A percentile compares a stretch with the other conserved stretches of the same genome.
phyloP scores from a whole-genome alignment of 371 early-diverging fungal species.

The Furculomyces boomerangus region DNA sequence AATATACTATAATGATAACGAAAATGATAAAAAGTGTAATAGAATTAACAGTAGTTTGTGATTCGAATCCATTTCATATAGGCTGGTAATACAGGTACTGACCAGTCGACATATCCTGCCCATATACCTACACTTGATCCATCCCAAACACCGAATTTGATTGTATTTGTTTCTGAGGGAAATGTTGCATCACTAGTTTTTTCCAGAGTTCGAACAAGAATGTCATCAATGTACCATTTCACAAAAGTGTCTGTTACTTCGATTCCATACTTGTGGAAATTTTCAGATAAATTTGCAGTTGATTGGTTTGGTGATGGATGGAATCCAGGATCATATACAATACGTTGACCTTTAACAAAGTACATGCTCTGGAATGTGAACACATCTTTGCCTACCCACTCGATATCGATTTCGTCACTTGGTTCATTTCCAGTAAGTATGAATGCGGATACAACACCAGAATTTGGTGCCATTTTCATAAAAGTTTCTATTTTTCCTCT shows the following conservation, averaged over 20 bases:
- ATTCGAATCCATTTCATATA: too few species aligned
- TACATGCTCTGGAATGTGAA: conserved; percentile 19
- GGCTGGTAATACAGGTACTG: too few species aligned
- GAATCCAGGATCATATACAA: conserved; percentile 6
- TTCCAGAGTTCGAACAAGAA: neutral
- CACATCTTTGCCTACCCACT: conserved; percentile 21
- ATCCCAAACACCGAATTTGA: conserved; percentile 23
- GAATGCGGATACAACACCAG: conserved; percentile 12
- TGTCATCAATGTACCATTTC: conserved; percentile 2
- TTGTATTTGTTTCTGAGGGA: conserved; percentile 4
- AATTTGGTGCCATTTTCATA: conserved; percentile 9
- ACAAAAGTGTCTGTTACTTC: conserved; percentile 15
- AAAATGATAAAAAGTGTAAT: too few species aligned
- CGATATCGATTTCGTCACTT: conserved; percentile 21
- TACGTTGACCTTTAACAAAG: conserved; percentile 23
- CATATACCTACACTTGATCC: conserved; percentile 17
- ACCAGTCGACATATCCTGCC: conserved; percentile 22
- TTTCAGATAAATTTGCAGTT: conserved; percentile 9
- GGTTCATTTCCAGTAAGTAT: conserved; percentile 13
- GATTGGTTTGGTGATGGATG: conserved; percentile 6
- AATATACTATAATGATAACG: too few species aligned
- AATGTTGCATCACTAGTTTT: conserved; percentile 11
- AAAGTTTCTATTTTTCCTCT: conserved; percentile 12
- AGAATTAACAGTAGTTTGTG: too few species aligned
- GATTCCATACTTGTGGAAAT: conserved; percentile 20